These are phyloP conservation scores for Lentinula lateritia DNA, from an alignment of 768 basidiomycete species.

Conservation along the genomic window DNA sequence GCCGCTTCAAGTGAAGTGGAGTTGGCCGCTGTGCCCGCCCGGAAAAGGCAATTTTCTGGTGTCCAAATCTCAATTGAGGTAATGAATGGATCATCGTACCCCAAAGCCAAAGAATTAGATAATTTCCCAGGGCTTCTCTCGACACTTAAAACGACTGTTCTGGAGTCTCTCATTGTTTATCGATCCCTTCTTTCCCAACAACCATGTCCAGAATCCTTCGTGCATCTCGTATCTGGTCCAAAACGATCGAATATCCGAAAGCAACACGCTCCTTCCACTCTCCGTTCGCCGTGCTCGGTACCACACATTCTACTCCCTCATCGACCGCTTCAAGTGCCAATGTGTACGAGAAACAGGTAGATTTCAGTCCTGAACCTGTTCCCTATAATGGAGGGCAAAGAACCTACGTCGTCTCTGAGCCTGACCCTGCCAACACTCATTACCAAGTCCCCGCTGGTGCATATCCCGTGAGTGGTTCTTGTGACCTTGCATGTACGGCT, in stretches of 20 bases:
- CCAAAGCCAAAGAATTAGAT: neutral
- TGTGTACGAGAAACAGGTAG: conserved; percentile 60
- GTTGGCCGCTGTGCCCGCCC: neutral
- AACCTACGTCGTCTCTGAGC: conserved; percentile 71
- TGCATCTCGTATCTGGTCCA: conserved; percentile 18
- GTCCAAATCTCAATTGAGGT: neutral
- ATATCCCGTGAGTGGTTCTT: conserved; percentile 21
- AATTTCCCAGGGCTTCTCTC: conserved; percentile 7
- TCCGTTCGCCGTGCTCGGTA: conserved; percentile 50
- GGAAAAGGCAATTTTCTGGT: neutral
- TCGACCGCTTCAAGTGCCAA: conserved; percentile 23
- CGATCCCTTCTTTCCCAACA: conserved; percentile 7
- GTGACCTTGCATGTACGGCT: neutral
- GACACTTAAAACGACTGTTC: conserved; percentile 8
- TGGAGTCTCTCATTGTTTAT: conserved; percentile 2
- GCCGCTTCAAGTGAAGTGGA: neutral
- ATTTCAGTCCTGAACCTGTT: conserved; percentile 45
- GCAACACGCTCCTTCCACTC: conserved; percentile 56
- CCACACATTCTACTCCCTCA: conserved; percentile 26
- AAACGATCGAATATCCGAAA: conserved; percentile 17
- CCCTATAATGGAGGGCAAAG: conserved; percentile 40
- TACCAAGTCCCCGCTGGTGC: conserved; percentile 74
- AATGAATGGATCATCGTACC: neutral
- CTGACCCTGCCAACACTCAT: conserved; percentile 54
- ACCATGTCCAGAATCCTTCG: conserved; percentile 21